Evolutionary conservation across 140 eudicot species (phyloP).

Genomic region (Flaveria floridana): DNA sequence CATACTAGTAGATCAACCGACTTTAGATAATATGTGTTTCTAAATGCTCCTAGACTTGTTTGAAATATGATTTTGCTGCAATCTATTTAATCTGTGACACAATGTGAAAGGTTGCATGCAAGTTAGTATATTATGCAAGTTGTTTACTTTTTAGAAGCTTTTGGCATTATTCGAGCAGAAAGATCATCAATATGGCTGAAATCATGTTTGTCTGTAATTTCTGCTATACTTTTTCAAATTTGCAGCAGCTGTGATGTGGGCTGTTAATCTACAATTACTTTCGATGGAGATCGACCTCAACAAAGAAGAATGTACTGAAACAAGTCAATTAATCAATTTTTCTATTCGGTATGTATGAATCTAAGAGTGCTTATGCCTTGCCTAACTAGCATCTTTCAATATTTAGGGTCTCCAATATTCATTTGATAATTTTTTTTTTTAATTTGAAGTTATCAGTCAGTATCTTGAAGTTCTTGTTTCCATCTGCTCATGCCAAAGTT

Average conservation of each 20-base stretch:
- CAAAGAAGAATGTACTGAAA: constrained; percentile 29
- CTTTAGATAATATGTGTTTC: not conserved
- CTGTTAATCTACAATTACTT: constrained; percentile 6
- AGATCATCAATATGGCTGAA: constrained; percentile 10
- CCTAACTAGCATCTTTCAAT: not conserved
- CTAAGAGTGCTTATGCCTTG: not conserved
- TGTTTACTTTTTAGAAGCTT: not conserved
- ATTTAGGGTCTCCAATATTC: not conserved
- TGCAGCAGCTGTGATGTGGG: constrained; percentile 3
- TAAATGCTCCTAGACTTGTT: constrained; percentile 5
- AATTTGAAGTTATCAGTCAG: not conserved
- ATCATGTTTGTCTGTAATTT: constrained; percentile 1
- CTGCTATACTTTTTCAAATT: constrained; percentile 6
- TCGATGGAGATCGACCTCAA: constrained; percentile 36
- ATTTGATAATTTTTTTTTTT: not conserved
- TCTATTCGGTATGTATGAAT: constrained; percentile 44
- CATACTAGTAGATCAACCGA: not conserved
- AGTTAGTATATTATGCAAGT: not conserved
- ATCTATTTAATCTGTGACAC: constrained; percentile 11
- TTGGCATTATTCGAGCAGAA: no score
- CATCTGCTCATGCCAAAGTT: not conserved
- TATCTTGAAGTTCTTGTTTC: constrained; percentile 7
- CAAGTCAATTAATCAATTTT: constrained; percentile 28
- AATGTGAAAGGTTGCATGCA: not conserved
- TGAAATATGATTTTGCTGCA: constrained; percentile 17